These are phyloP conservation scores for Mycena rebaudengoi DNA, from an alignment of 768 basidiomycete genomes.

Conservation along the genomic window DNA sequence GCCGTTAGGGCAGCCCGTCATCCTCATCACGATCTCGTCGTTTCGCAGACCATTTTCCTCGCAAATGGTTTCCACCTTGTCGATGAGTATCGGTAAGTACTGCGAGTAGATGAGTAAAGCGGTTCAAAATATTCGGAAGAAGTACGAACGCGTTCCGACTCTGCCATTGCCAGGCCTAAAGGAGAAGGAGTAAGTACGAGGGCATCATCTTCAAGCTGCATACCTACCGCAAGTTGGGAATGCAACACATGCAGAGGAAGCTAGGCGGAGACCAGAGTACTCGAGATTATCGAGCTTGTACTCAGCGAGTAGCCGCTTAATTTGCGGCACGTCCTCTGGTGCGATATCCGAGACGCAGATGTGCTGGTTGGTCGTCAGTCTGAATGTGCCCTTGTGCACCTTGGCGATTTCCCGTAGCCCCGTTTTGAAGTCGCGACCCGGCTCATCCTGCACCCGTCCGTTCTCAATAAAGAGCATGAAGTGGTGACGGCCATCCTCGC, in stretches of 20 bases:
- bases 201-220: background rate
- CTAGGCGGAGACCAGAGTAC: constrained; percentile 80
- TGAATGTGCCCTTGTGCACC: constrained; percentile 93
- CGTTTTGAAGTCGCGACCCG: constrained; percentile 89
- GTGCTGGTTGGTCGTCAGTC: constrained; percentile 96
- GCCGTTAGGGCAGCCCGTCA: constrained; percentile 97
- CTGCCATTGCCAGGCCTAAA: constrained; percentile 54
- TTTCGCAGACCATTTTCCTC: constrained; percentile 93
- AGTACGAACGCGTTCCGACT: constrained; percentile 59
- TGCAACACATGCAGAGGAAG: constrained; percentile 95
- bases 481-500: constrained; percentile 88
- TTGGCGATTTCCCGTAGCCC: constrained; percentile 93
- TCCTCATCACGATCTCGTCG: constrained; percentile 97
- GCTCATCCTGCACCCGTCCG: constrained; percentile 95
- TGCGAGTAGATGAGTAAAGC: constrained; percentile 36
- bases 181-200: constrained; percentile 5
- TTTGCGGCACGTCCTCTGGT: constrained; percentile 72
- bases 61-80: constrained; percentile 94
- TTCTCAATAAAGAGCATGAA: constrained; percentile 97
- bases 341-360: constrained; percentile 86
- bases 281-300: constrained; percentile 92
- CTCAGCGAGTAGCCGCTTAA: constrained; percentile 81
- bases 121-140: background rate
- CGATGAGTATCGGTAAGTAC: constrained; percentile 92
- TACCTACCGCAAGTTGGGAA: constrained; percentile 92